These are phyloP conservation scores for Clarireedia sp. DNA, from an alignment of 2,329 filamentous ascomycete genomes.

Conservation along the genomic window DNA sequence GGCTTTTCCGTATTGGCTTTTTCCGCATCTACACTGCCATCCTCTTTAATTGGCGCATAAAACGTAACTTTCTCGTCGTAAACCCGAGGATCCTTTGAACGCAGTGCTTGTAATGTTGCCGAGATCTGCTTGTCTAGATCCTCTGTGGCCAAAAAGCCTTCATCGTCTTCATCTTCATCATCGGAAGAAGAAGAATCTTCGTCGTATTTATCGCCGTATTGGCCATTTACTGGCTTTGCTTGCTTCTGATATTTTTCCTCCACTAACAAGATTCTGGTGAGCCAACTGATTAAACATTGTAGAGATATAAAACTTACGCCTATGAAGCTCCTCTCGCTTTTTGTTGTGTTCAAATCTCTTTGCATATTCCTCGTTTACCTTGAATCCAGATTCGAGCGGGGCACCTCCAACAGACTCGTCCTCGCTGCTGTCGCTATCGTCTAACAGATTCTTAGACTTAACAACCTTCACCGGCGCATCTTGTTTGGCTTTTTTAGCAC, in stretches of 20 bases:
- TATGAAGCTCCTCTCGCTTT: conserved; percentile 80
- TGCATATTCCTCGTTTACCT: conserved; percentile 86
- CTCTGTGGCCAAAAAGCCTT: conserved; percentile 77
- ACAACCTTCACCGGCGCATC: conserved; percentile 5
- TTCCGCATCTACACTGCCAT: conserved; percentile 27
- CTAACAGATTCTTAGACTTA: conserved; percentile 34
- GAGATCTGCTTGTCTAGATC: conserved; percentile 81
- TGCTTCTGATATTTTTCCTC: conserved; percentile 70
- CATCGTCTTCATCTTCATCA: conserved; percentile 83
- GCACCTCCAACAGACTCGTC: conserved; percentile 30
- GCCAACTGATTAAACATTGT: conserved; percentile 19
- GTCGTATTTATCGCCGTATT: conserved; percentile 36
- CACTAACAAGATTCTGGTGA: conserved; percentile 42
- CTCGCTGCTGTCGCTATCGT: conserved; percentile 37
- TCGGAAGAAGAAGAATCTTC: conserved; percentile 58
- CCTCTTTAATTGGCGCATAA: conserved; percentile 58
- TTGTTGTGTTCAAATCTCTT: conserved; percentile 93
- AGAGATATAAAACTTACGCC: conserved; percentile 40
- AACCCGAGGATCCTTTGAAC: conserved; percentile 81
- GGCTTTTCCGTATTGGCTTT: conserved; percentile 68
- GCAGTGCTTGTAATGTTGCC: conserved; percentile 79
- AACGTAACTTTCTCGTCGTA: conserved; percentile 78
- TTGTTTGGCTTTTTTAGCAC: conserved; percentile 27
- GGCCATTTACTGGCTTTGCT: conserved; percentile 33
- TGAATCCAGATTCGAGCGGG: conserved; percentile 44